Percentiles rank a stretch among this genome's conserved stretches.
Evolutionary conservation across 1,284 basidiomycete genomes (phyloP).

Genomic region (Ganoderma lingzhi): DNA sequence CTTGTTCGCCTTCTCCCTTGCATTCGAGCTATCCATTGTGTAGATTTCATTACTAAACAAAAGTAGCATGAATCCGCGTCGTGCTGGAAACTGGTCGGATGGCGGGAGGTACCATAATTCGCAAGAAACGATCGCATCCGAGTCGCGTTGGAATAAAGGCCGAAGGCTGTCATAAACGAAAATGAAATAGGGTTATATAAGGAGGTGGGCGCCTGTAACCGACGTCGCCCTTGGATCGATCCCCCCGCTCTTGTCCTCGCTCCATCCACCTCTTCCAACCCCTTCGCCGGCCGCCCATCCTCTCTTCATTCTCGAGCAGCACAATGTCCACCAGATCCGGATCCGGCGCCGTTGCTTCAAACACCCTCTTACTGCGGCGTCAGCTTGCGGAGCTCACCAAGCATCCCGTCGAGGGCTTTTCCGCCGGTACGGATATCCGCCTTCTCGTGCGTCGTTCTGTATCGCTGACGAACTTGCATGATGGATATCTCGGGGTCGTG

Average conservation of each 20-base stretch:
- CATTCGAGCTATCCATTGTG: background rate
- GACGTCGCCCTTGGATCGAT: constrained; percentile 30
- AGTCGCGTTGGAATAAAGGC: background rate
- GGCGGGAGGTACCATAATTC: background rate
- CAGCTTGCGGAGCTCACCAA: constrained; percentile 90
- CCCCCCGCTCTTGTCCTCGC: constrained; percentile 21
- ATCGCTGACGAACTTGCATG: background rate
- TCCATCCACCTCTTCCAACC: constrained; percentile 14
- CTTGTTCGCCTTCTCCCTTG: background rate
- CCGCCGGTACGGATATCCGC: constrained; percentile 67
- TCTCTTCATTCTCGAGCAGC: background rate
- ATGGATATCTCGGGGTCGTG: background rate
- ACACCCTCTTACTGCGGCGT: constrained; percentile 79
- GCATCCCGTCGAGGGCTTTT: constrained; percentile 92
- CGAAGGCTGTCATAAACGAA: background rate
- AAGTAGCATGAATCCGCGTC: background rate
- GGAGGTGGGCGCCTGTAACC: background rate
- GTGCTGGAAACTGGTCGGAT: background rate
- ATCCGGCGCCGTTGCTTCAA: constrained; percentile 49
- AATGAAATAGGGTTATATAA: constrained; percentile 25
- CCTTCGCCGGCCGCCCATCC: constrained; percentile 6
- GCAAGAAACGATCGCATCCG: background rate
- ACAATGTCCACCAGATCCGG: constrained; percentile 36
- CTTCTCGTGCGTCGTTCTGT: constrained; percentile 6
- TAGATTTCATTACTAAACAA: background rate